These are phyloP conservation scores for Thelephora terrestris DNA, from an alignment of 1,284 basidiomycete species.

Conservation along the genomic window DNA sequence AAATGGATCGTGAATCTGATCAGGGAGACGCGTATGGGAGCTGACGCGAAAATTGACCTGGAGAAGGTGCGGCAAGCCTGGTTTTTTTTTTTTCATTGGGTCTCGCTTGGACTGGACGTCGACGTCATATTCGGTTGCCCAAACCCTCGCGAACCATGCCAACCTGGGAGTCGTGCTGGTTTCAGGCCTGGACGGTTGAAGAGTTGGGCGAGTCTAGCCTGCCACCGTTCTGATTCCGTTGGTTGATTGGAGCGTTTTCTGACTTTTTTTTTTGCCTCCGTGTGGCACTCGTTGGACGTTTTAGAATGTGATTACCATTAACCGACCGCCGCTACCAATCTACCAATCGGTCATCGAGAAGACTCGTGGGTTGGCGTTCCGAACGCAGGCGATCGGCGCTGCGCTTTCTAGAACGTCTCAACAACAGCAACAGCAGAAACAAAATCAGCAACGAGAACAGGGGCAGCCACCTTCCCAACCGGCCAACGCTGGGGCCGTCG, in stretches of 20 bases:
- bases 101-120: background rate
- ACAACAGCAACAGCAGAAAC: conserved; percentile 13
- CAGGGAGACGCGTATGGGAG: conserved; percentile 90
- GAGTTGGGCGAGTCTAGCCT: background rate
- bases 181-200: too few relatives aligned
- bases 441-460: conserved; percentile 1
- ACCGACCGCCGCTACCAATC: conserved; percentile 80
- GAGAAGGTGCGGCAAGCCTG: conserved; percentile 65
- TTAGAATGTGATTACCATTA: conserved; percentile 94
- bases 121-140: background rate
- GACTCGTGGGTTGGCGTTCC: conserved; percentile 84
- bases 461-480: background rate
- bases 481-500: conserved; percentile 3
- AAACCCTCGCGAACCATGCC: too few relatives aligned
- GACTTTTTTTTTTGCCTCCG: conserved; percentile 3
- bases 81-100: background rate
- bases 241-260: conserved; percentile 4
- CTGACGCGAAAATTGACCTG: conserved; percentile 94
- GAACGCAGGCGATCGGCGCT: conserved; percentile 85
- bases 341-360: conserved; percentile 97
- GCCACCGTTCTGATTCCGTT: conserved; percentile 4
- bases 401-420: conserved; percentile 58
- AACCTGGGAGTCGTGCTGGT: too few relatives aligned
- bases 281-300: background rate
- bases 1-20: conserved; percentile 99